Percentiles rank a stretch among this genome's conserved stretches.
These are phyloP conservation scores for Chlamydomonas sp. DNA, from an alignment of 139 green algal species.

Conservation along the genomic window DNA sequence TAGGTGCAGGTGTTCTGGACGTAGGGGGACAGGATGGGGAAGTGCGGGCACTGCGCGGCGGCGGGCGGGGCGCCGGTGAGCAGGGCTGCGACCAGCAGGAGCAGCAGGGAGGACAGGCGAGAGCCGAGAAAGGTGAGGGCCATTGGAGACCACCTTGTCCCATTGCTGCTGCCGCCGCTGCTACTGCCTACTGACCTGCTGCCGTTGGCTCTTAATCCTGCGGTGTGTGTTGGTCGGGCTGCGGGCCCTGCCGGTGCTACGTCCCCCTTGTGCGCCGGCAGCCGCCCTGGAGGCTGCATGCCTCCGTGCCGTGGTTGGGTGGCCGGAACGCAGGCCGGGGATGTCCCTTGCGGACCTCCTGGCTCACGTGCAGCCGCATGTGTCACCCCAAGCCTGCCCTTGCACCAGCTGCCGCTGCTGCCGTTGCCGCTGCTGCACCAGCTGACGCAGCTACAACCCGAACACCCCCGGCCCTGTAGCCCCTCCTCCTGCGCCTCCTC, in stretches of 20 bases:
- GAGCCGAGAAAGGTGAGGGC: too few species aligned
- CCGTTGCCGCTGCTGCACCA: not conserved
- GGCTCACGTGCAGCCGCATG: not conserved
- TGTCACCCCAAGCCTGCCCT: not conserved
- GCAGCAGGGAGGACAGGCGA: not conserved
- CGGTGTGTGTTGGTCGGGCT: too few species aligned
- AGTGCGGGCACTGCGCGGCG: constrained; percentile 16
- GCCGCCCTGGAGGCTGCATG: too few species aligned
- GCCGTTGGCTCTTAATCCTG: too few species aligned
- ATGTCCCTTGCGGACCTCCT: not conserved
- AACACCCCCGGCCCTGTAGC: too few species aligned
- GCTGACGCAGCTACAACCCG: not conserved
- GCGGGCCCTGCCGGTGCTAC: too few species aligned
- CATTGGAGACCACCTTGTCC: too few species aligned
- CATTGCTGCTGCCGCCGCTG: too few species aligned
- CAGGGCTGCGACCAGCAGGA: not conserved
- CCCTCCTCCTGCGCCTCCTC: too few species aligned
- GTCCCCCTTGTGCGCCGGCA: too few species aligned
- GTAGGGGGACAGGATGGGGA: not conserved
- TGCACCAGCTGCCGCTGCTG: not conserved
- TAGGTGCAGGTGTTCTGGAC: not conserved
- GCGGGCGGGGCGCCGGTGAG: not conserved
- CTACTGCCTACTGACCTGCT: too few species aligned
- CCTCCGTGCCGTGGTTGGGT: too few species aligned
- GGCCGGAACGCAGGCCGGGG: not conserved